Evolutionary conservation across 441 rosid species (phyloP), one percentile per base, ranked within the genome.

Genomic region (Erodium chrysanthum): DNA sequence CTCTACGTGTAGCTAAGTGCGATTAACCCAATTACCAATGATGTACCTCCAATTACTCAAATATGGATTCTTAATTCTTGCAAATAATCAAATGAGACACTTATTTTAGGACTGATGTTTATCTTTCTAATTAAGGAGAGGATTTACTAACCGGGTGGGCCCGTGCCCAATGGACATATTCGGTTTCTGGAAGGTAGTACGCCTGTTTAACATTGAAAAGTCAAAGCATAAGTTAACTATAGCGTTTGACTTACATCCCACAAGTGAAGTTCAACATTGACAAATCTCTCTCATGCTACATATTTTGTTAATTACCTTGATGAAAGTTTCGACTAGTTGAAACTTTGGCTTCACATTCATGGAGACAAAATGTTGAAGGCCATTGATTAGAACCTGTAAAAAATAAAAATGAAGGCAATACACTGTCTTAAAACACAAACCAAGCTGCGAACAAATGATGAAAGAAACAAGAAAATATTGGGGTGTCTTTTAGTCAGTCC

Each of bases 81-180:
- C 52, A 46, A 46, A 46, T 46, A 12, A 15, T 44, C 15, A 44
- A 44, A 44, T 44, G 50, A 18, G 52, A 46, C 52, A 46, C 17
- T 46, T 46, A 46, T 46, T 46, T 46, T 2, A 7, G 52, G 52
- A 4, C 0, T 0, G 17, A 44, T 5, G 44, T 29, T 60, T 44
- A 18, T 60, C 33, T 4, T 14, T 64, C 64, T 66, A 52, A 11
- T 54, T 54, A 0, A 48, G 54, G 61, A 42, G 4, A 54, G 48
- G 40, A 46, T 59, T 20, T 70, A 37, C 87, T 85, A 84, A 94
- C 98, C 60, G 97, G 96, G 70, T 88, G 99, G 80, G 82, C 86
- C n/a, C 93, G 91, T 27, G 96, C 91, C 97, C 97, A 92, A 73
- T 95, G 97, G 33, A 90, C 92, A 66, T 80, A 92, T 77, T 95